A percentile compares a stretch with the other conserved stretches of the same genome.
Conservation (phyloP, 1,284 basidiomycete genomes). For the Wolfiporia cocos region DNA sequence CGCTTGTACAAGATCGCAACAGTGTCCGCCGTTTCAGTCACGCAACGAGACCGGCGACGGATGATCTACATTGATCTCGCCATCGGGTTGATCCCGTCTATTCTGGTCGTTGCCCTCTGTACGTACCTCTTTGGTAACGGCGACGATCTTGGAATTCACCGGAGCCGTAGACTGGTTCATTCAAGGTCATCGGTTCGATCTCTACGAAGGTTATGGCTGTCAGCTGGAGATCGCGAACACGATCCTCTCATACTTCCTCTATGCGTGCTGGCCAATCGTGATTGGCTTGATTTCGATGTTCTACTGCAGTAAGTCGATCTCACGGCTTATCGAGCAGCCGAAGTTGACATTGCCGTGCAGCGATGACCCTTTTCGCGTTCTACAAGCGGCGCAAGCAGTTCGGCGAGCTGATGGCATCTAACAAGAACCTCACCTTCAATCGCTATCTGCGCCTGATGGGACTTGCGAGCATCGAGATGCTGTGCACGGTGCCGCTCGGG, state of each 20-base stretch:
- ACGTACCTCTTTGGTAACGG: conserved; percentile 9
- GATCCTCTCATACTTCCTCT: conserved; percentile 34
- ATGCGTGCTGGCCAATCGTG: conserved; percentile 34
- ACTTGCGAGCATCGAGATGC: conserved; percentile 38
- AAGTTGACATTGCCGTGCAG: conserved; percentile 7
- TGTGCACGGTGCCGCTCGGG: conserved; percentile 33
- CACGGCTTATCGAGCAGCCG: conserved; percentile 7
- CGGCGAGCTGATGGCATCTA: conserved; percentile 25
- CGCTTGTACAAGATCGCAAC: conserved; percentile 42
- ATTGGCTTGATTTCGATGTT: conserved; percentile 34
- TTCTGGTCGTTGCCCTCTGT: conserved; percentile 31
- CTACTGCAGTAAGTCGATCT: conserved; percentile 20
- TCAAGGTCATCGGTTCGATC: conserved; percentile 48
- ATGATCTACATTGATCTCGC: conserved; percentile 30
- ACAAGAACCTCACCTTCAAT: conserved; percentile 32
- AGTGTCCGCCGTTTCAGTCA: conserved; percentile 22
- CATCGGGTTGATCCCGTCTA: conserved; percentile 32
- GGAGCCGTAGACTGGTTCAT: conserved; percentile 21
- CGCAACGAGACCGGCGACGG: conserved; percentile 26
- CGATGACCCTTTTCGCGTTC: conserved; percentile 27
- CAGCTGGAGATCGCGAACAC: conserved; percentile 38
- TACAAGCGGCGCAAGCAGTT: conserved; percentile 26
- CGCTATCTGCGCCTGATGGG: conserved; percentile 52
- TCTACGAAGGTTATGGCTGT: conserved; percentile 55
- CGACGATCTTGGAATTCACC: neutral